phyloP scores from a whole-genome alignment of 2,329 filamentous ascomycete genomes.

The Colletotrichum caudatum region DNA sequence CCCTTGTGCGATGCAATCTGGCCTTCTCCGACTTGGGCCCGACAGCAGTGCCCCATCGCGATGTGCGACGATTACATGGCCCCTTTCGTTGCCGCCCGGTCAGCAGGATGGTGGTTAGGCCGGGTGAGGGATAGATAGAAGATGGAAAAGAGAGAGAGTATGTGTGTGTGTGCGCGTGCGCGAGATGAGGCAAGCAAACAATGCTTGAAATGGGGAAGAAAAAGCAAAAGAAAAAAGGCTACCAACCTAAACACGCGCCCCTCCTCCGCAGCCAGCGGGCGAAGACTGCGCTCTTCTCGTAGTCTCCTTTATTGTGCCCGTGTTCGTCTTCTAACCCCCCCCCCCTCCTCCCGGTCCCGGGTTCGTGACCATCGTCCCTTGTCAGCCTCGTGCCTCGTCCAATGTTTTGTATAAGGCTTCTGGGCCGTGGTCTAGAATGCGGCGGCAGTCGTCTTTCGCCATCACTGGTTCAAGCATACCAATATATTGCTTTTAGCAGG shows the following conservation, averaged over 20 bases:
- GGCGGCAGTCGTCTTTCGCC: background rate
- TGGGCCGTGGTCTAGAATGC: background rate
- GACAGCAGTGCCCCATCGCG: background rate
- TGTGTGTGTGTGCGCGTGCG: too few species aligned
- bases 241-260: background rate
- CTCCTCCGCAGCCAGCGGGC: background rate
- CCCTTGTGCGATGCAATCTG: background rate
- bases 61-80: background rate
- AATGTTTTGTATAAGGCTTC: background rate
- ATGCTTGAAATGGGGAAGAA: background rate
- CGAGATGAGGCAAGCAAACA: background rate
- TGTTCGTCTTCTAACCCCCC: background rate
- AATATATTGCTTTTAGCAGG: background rate
- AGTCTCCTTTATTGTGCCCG: background rate
- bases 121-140: background rate
- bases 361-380: background rate
- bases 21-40: background rate
- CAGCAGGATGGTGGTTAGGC: background rate
- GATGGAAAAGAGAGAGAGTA: too few species aligned
- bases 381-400: slow-evolving; percentile 1
- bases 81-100: background rate
- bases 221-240: background rate
- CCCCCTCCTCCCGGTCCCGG: background rate
- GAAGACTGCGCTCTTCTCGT: background rate
- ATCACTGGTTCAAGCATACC: background rate